Percentiles rank a stretch among this genome's conserved stretches.
Evolutionary conservation across 805 yeast genomes (phyloP).

Genomic region (Zygosaccharomyces rouxii): DNA sequence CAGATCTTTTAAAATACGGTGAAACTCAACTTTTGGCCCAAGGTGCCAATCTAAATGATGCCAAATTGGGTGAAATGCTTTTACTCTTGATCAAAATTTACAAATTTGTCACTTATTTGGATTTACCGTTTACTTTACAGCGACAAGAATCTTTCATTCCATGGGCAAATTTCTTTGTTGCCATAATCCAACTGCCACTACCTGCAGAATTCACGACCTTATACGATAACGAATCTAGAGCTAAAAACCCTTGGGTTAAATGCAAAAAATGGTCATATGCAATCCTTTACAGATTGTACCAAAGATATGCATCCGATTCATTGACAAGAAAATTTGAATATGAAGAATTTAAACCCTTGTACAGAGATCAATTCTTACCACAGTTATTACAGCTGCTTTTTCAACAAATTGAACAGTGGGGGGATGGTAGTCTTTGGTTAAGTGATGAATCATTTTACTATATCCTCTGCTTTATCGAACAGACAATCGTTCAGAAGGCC

Average conservation of each 20-base stretch:
- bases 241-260: constrained; percentile 63
- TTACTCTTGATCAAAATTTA: constrained; percentile 69
- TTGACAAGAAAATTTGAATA: constrained; percentile 48
- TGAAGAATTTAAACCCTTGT: constrained; percentile 54
- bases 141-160: constrained; percentile 45
- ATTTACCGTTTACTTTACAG: constrained; percentile 65
- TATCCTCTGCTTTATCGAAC: constrained; percentile 59
- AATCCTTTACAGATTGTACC: constrained; percentile 65
- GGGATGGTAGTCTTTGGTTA: constrained; percentile 61
- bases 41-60: constrained; percentile 30
- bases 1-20: constrained; percentile 63
- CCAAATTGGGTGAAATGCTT: constrained; percentile 63
- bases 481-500: constrained; percentile 50
- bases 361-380: constrained; percentile 60
- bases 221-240: constrained; percentile 47
- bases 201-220: constrained; percentile 36
- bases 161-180: constrained; percentile 78
- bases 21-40: constrained; percentile 44
- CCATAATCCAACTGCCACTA: constrained; percentile 56
- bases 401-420: constrained; percentile 69
- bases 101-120: constrained; percentile 70
- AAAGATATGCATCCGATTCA: constrained; percentile 58
- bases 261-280: constrained; percentile 87
- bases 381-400: constrained; percentile 63
- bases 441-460: constrained; percentile 60